These are phyloP conservation scores for Fraxinus baroniana DNA, from an alignment of 305 asterid species.

Conservation along the genomic window DNA sequence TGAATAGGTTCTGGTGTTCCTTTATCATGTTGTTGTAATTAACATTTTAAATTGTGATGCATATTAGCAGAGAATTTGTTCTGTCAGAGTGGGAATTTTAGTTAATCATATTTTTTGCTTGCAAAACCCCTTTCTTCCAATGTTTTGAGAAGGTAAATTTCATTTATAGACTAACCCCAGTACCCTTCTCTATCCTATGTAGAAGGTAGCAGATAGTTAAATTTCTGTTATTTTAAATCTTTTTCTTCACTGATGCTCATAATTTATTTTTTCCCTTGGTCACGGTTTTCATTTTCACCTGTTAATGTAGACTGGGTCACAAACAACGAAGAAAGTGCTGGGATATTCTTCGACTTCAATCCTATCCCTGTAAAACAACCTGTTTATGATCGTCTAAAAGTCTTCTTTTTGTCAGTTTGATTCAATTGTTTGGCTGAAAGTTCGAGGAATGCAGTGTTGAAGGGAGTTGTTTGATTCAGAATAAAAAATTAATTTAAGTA, in stretches of 20 bases:
- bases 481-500: constrained; percentile 25
- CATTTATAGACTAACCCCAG: neutral
- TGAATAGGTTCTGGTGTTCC: constrained; percentile 22
- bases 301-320: neutral
- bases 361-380: neutral
- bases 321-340: neutral
- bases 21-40: constrained; percentile 14
- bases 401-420: constrained; percentile 5
- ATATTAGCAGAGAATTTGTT: neutral
- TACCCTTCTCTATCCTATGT: neutral
- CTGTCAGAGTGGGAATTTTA: neutral
- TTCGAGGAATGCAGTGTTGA: constrained; percentile 7
- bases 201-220: neutral
- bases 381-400: neutral
- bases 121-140: neutral
- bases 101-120: neutral
- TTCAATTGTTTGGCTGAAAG: neutral
- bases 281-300: neutral
- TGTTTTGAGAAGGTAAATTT: neutral
- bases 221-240: neutral
- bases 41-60: neutral
- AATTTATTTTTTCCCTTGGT: neutral
- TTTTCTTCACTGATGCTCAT: neutral
- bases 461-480: neutral
- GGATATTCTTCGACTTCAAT: neutral